Conservation (phyloP, 2,329 filamentous ascomycete species). For the Elsinoe necatrix region DNA sequence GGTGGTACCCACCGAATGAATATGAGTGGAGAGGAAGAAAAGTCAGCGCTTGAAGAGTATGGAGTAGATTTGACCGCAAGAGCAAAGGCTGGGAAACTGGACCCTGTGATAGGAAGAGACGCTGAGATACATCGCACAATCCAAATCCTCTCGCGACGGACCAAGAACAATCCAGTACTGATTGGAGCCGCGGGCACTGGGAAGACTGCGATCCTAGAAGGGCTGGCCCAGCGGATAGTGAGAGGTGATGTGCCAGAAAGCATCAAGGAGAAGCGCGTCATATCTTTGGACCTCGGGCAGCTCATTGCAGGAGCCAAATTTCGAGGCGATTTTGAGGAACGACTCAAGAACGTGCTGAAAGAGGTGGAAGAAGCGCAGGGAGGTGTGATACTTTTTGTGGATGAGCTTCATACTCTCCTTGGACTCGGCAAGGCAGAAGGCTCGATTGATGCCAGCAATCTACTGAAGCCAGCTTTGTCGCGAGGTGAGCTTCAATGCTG, state of each 20-base stretch:
- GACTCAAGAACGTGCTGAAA: slow-evolving; percentile 80
- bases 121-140: slow-evolving; percentile 89
- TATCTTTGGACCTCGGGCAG: slow-evolving; percentile 79
- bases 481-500: slow-evolving; percentile 91
- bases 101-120: slow-evolving; percentile 91
- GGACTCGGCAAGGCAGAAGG: slow-evolving; percentile 93
- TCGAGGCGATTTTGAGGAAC: slow-evolving; percentile 89
- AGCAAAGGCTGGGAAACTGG: slow-evolving; percentile 81
- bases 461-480: slow-evolving; percentile 88
- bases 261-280: slow-evolving; percentile 86
- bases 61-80: slow-evolving; percentile 81
- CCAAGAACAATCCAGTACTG: slow-evolving; percentile 94
- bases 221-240: slow-evolving; percentile 81
- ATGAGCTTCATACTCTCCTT: slow-evolving; percentile 84
- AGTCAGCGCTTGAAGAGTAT: slow-evolving; percentile 82
- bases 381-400: slow-evolving; percentile 86
- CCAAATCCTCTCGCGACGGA: slow-evolving; percentile 82
- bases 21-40: slow-evolving; percentile 65
- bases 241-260: slow-evolving; percentile 90
- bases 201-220: slow-evolving; percentile 89
- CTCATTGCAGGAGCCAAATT: slow-evolving; percentile 95
- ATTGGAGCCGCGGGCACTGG: slow-evolving; percentile 86
- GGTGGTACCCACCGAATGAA: slow-evolving; percentile 94
- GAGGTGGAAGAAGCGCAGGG: slow-evolving; percentile 87
- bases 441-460: slow-evolving; percentile 90